Evolutionary conservation across 2,329 filamentous ascomycete genomes (phyloP), one percentile per base, ranked within the genome.

Genomic region (Epichloe scottii): DNA sequence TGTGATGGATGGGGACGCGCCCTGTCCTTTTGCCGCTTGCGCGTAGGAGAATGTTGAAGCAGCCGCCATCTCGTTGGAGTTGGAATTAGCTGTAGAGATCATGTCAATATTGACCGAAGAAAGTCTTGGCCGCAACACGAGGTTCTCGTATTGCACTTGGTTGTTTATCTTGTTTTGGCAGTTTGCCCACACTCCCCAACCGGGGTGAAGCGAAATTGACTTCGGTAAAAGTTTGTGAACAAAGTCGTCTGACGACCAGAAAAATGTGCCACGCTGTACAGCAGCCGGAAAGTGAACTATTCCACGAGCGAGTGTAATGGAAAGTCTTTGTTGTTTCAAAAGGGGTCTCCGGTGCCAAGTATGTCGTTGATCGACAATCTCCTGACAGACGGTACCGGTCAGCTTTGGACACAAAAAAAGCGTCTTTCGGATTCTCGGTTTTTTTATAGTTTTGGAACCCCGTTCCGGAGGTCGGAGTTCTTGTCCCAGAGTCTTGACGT

Each of bases 21-120:
- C 71, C 61, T 85, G 79, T 63, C 90, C 89, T 69, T 93, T 93
- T 54, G 91, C 91, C 64, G 91, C 91, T 77, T 95, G 89, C 62
- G 91, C 91, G 69, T 97, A 97, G 54, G 91, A 96, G 66, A 96
- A 95, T 35, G 80, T 74, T 55, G 80, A 74, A 56, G 78, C 60
- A 53, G 68, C 67, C 57, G 77, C 76, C 78, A 80, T 81, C 53
- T 67, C 62, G 58, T 57, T 60, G 51, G 58, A 59, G 51, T 58
- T 60, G 48, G 58, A 52, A 50, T 58, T 55, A 41, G 58, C 57
- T 57, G 59, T 56, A 53, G 60, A 59, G 54, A 58, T 58, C 60
- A 56, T 45, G 49, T 42, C 44, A 51, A 47, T 51, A 30, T 37
- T 47, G 44, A 35, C 43, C 19, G 19, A 40, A 37, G 17, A 47